Base-by-base conservation (phyloP, 176 grass and related monocot genomes). In the Musa itinerans region DNA sequence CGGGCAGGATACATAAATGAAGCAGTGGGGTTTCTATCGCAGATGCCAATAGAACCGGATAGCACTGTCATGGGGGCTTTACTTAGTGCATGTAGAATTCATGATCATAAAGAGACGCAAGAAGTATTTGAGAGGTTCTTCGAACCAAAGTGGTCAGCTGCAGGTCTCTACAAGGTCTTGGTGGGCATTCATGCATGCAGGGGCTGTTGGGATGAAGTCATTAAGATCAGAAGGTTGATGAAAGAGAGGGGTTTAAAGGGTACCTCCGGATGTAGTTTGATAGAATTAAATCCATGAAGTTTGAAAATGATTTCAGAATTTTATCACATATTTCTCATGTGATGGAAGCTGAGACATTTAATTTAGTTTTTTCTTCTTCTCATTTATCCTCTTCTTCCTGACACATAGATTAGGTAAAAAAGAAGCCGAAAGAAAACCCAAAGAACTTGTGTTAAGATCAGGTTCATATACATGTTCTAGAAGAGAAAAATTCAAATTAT, bases 31-130 rank as follows among this genome's bases (percentile, higher is more conserved):
- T 75, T 75, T 23, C 10, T 75, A 49, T n/a, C 25, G 0, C 15
- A 61, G 73, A 75, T 75, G 73, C 23, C 24, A 19, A 61, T 75
- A 15, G 54, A 75, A 75, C 26, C 54, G 49, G 73, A 75, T 58
- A n/a, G 54, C 16, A 48, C 54, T 59, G 25, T 59, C 1, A 13
- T 61, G 22, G 73, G 73, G 27, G 73, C 73, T 43, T 48, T 75
- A 19, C 73, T 75, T 10, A 16, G 54, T 19, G 73, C 25, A n/a
- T 75, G 73, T 48, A 75, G 73, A 75, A 56, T 75, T 75, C 73
- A 75, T 75, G 73, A 54, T 10, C 26, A 50, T 48, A 13, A 10
- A 34, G 54, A 59, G 54, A 59, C 20, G 9, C 54, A 54, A 17
- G 27, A 61, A 6, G 54, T 75, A 11, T 59, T 75, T 24, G 54